A percentile compares a stretch with the other conserved stretches of the same genome.
These are phyloP conservation scores for Aspergillus sojae DNA, from an alignment of 2,329 filamentous ascomycete genomes.

Conservation along the genomic window DNA sequence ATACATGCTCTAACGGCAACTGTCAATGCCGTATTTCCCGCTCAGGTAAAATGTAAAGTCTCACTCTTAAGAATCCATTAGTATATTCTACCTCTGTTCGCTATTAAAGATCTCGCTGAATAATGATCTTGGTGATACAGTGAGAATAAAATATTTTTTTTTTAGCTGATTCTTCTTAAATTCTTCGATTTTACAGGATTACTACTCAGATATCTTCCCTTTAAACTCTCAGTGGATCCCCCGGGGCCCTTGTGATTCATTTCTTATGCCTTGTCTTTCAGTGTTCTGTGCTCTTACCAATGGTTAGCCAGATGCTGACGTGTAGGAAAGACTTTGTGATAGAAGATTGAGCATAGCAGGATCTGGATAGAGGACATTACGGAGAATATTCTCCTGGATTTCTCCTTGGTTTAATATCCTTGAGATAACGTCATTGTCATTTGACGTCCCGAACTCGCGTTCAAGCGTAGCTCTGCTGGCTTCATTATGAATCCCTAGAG, in stretches of 20 bases:
- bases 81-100: too few relatives aligned
- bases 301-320: not conserved
- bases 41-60: too few relatives aligned
- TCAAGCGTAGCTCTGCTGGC: not conserved
- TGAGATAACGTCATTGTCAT: not conserved
- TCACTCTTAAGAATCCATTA: too few relatives aligned
- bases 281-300: not conserved
- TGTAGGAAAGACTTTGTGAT: not conserved
- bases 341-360: not conserved
- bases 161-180: too few relatives aligned
- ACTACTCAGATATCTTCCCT: too few relatives aligned
- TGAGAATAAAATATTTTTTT: too few relatives aligned
- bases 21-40: too few relatives aligned
- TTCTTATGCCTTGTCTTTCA: not conserved
- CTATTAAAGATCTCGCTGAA: too few relatives aligned
- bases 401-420: not conserved
- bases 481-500: constrained; percentile 1
- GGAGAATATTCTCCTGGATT: constrained; percentile 1
- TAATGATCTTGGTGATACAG: too few relatives aligned
- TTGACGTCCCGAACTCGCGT: not conserved
- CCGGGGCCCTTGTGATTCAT: not conserved
- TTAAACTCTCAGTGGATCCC: not conserved
- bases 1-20: too few relatives aligned
- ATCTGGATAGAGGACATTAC: not conserved
- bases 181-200: too few relatives aligned